phyloP scores from a whole-genome alignment of 2,329 filamentous ascomycete species.

The Penicillium fuscoglaucum region DNA sequence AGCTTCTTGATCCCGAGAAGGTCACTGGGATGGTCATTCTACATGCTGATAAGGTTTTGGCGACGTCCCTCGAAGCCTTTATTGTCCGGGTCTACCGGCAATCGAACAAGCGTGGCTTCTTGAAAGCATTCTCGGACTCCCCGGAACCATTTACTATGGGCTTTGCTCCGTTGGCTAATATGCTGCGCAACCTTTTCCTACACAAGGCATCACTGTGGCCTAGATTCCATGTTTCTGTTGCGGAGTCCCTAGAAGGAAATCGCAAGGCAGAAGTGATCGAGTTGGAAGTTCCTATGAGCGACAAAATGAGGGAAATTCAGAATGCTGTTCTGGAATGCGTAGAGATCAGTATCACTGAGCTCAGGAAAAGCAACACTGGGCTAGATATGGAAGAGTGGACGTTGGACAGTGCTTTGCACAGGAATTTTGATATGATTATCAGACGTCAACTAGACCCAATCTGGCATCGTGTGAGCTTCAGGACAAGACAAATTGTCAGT shows the following conservation, averaged over 20 bases:
- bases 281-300: conserved; percentile 92
- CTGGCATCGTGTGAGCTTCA: conserved; percentile 95
- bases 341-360: conserved; percentile 87
- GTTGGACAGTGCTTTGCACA: conserved; percentile 85
- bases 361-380: conserved; percentile 86
- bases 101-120: conserved; percentile 87
- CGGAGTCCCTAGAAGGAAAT: conserved; percentile 83
- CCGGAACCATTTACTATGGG: conserved; percentile 87
- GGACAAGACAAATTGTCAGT: conserved; percentile 90
- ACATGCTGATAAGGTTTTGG: conserved; percentile 79
- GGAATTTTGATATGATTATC: conserved; percentile 87
- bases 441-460: conserved; percentile 90
- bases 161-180: conserved; percentile 82
- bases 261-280: conserved; percentile 96
- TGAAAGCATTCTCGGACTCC: conserved; percentile 94
- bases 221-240: conserved; percentile 87
- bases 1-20: conserved; percentile 73
- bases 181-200: conserved; percentile 90
- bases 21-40: conserved; percentile 85
- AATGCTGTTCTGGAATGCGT: conserved; percentile 95
- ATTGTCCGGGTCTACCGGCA: conserved; percentile 92
- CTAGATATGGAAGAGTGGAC: conserved; percentile 98
- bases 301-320: conserved; percentile 89
- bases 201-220: conserved; percentile 89
- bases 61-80: conserved; percentile 90